Percentiles rank a stretch among this genome's conserved stretches.
Evolutionary conservation across 192 early-diverging fungal genomes (phyloP).

Genomic region (Coemansia sp.): DNA sequence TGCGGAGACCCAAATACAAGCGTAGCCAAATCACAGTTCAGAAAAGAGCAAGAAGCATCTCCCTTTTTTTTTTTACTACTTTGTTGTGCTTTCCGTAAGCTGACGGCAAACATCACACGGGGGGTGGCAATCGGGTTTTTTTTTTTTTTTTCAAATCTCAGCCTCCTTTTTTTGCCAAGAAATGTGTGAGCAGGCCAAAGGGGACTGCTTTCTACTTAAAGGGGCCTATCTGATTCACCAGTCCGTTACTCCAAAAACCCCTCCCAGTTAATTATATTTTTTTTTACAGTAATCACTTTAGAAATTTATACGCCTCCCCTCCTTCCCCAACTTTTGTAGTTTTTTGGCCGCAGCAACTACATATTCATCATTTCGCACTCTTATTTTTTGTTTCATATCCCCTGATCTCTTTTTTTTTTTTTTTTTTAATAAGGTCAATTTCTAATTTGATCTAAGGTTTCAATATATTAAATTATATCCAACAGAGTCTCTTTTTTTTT

Average conservation of each 20-base stretch:
- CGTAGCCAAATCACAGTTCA: background rate
- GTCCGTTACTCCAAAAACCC: background rate
- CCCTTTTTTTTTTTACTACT: background rate
- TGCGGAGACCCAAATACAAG: background rate
- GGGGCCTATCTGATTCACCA: conserved; percentile 2
- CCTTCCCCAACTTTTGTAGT: background rate
- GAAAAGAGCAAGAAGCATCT: background rate
- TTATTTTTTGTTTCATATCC: background rate
- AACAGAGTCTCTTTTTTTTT: too few species aligned
- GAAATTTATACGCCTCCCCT: background rate
- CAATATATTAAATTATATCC: too few species aligned
- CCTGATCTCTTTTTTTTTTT: background rate
- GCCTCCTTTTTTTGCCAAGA: conserved; percentile 11
- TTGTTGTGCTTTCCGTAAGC: conserved; percentile 12
- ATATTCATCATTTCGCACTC: background rate
- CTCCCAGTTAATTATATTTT: background rate
- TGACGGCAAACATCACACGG: conserved; percentile 14
- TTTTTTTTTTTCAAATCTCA: background rate
- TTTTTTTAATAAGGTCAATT: too few species aligned
- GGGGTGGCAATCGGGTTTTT: background rate
- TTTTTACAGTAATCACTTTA: conserved; percentile 1
- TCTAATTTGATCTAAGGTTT: too few species aligned
- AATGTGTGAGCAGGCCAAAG: background rate
- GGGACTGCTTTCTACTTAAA: conserved; percentile 9
- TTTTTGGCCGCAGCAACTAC: conserved; percentile 5